Base-by-base conservation (phyloP, 1,139 yeast genomes). In the Scheffersomyces quercinus region DNA sequence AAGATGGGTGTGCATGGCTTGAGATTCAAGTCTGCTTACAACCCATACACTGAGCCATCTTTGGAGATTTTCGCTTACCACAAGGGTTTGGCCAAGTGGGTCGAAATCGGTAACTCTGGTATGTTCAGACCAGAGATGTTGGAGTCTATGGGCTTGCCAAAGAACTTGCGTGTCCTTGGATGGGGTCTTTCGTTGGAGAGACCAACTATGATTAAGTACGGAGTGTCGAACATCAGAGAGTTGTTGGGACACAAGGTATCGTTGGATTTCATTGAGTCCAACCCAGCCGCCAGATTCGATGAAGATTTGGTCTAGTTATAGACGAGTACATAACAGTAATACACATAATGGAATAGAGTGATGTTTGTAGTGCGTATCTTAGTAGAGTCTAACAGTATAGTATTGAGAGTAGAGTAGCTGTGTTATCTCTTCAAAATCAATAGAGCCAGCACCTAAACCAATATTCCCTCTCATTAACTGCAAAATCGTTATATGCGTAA, bases 41-140 rank as follows among this genome's bases (percentile, higher is more conserved):
- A 93, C 70, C 99, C 99, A 45, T 95, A 95, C 79, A 95, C 99
- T 49, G 99, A 95, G 70, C 99, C 99, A 48, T 88, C 97, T 13
- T 81, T 95, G 83, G 99, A 95, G 74, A 93, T 95, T 56, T 95
- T 86, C 68, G 95, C 98, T 45, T 93, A 89, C 85, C 99, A 95
- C 71, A 84, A 83, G 59, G 97, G 97, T 39, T 79, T 95, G 59
- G 85, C 80, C 59, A 93, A 90, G 67, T 95, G 99, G 99, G 99
- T 95, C 51, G 99, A 95, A 75, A 91, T 95, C 62, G 99, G 99
- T 67, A 95, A 95, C 77, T 89, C 97, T 20, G 99, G 99, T 67
- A 87, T 95, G 97, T 95, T 95, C 79, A 84, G 99, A 73, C 99
- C 99, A 20, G 99, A 95, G 70, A 95, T 95, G 99, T 79, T 95